Evolutionary conservation across 2,329 filamentous ascomycete genomes (phyloP), one percentile per base, ranked within the genome.

Genomic region (Aspergillus quadricinctus): DNA sequence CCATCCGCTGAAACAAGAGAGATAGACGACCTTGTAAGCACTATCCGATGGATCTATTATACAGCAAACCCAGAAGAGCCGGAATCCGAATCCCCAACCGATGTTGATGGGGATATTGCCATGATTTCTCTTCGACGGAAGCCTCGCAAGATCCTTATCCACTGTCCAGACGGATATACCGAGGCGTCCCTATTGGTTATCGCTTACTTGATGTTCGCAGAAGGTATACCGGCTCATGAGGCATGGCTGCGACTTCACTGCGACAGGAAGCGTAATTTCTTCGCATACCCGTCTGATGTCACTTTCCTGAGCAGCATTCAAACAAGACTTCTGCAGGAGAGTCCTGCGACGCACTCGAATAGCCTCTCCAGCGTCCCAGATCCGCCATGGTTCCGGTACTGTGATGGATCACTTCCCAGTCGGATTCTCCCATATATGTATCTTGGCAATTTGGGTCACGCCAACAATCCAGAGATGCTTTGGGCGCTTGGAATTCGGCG

Each of bases 121-220:
- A 84, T 88, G 80, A 66, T 71, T 1, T 63, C 68, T 7, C 62
- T 69, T 5, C 61, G 60, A 8, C 70, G 69, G 28, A 74, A 75
- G 35, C 79, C 85, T 54, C 80, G 85, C 60, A 92, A 86, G 68
- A 85, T 97, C 35, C 82, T 97, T 31, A 89, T 99, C 43, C 93
- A 97, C 73, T 97, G 94, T 72, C 87, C 88, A 2, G 94, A 99
- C 72, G 94, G 94, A 19, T 99, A 99, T 68, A 99, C 94, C 0
- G 94, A 99, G 74, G 93, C 89, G 1, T 92, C 92, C 1, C 82
- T 99, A 72, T 81, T 99, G 19, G 91, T 85, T 1, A 84, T 99
- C 41, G 90, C 93, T 9, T 99, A 99, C 74, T 91, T 88, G 70
- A 96, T 95, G 81, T 99, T 92, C 73, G 90, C 89, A 53, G 90